Evolutionary conservation across 257 asterid genomes (phyloP).

Genomic region (Nicotiana benthamiana): DNA sequence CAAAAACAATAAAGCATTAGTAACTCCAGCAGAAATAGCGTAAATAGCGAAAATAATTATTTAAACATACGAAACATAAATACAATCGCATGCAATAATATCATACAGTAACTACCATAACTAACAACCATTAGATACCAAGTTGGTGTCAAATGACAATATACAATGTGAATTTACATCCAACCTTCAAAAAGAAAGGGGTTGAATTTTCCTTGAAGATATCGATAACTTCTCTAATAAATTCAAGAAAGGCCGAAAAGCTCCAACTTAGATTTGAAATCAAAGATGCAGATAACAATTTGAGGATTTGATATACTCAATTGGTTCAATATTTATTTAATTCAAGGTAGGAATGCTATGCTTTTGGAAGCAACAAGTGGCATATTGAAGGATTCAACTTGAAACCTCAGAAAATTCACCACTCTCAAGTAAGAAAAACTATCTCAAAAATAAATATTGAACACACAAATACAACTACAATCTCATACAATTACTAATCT

Average conservation of each 20-base stretch:
- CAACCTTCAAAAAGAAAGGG: neutral
- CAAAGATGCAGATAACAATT: neutral
- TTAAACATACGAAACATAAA: too few species aligned
- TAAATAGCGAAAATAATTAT: too few species aligned
- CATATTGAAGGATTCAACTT: neutral
- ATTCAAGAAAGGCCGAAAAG: neutral
- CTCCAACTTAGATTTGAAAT: neutral
- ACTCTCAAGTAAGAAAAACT: neutral
- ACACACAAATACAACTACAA: neutral
- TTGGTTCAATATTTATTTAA: neutral
- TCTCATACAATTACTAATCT: slow-evolving; percentile 35
- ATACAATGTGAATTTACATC: neutral
- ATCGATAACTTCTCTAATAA: neutral
- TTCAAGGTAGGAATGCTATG: neutral
- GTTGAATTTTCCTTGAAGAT: neutral
- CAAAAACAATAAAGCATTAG: too few species aligned
- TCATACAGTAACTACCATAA: too few species aligned
- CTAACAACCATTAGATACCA: neutral
- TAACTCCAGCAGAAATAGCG: too few species aligned
- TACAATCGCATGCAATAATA: too few species aligned
- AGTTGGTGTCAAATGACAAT: neutral
- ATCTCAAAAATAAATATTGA: neutral
- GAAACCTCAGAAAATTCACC: neutral
- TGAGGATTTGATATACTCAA: neutral
- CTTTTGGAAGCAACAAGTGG: neutral